phyloP scores from a whole-genome alignment of 306 rosid species.

The Vachellia collinsii region DNA sequence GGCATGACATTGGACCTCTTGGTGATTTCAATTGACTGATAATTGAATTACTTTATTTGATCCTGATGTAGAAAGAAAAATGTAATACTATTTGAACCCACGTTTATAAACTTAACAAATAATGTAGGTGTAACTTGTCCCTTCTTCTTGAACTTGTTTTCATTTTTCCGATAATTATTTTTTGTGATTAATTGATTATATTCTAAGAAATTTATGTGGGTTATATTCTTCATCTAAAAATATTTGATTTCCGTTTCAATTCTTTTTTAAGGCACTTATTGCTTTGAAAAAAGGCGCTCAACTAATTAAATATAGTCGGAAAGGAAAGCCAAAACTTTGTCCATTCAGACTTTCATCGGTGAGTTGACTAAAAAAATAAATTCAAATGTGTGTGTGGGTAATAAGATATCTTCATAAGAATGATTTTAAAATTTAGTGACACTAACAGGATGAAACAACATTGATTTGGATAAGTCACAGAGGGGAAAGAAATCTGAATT shows the following conservation, averaged over 20 bases:
- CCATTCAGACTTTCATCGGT: slow-evolving; percentile 83
- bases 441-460: slow-evolving; percentile 83
- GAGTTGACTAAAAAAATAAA: slow-evolving; percentile 34
- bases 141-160: slow-evolving; percentile 15
- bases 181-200: slow-evolving; percentile 10
- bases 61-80: background rate
- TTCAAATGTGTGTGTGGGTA: background rate
- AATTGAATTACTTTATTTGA: slow-evolving; percentile 21
- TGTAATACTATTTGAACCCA: background rate
- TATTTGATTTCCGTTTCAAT: slow-evolving; percentile 34
- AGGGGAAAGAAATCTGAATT: slow-evolving; percentile 69
- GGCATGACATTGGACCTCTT: slow-evolving; percentile 13
- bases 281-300: slow-evolving; percentile 79
- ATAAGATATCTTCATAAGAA: slow-evolving; percentile 37
- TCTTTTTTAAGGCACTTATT: slow-evolving; percentile 68
- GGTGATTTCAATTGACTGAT: slow-evolving; percentile 5
- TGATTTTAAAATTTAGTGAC: slow-evolving; percentile 51
- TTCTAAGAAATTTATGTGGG: slow-evolving; percentile 30
- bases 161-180: slow-evolving; percentile 29
- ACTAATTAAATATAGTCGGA: slow-evolving; percentile 76
- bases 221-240: slow-evolving; percentile 13
- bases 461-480: slow-evolving; percentile 83
- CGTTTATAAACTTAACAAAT: slow-evolving; percentile 13
- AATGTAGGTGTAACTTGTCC: slow-evolving; percentile 6
- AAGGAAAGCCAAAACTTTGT: slow-evolving; percentile 86